phyloP scores from a whole-genome alignment of 2,329 filamentous ascomycete species.

The Neodidymelliopsis sp. region DNA sequence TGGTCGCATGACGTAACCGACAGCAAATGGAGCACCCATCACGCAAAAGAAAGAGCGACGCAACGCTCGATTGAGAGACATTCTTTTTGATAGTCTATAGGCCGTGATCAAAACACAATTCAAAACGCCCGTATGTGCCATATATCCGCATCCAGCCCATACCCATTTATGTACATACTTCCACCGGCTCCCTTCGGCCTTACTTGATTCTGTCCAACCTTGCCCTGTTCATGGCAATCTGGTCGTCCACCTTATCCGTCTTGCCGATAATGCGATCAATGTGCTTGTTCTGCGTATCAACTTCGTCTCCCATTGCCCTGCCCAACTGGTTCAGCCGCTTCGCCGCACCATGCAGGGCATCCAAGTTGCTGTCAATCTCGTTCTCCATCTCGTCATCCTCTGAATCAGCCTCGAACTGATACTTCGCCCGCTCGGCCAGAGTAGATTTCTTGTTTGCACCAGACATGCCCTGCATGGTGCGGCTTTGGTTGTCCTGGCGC shows the following conservation, averaged over 20 bases:
- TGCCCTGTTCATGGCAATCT: conserved; percentile 79
- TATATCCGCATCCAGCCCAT: not conserved
- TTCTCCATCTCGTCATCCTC: conserved; percentile 71
- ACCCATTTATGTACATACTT: not conserved
- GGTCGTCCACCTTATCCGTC: conserved; percentile 81
- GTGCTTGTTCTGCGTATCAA: conserved; percentile 78
- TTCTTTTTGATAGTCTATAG: not conserved
- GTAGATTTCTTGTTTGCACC: conserved; percentile 28
- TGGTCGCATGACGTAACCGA: too few species aligned
- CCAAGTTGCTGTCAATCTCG: conserved; percentile 52
- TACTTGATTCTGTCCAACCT: conserved; percentile 70
- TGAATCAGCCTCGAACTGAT: conserved; percentile 44
- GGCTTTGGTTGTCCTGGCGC: conserved; percentile 33
- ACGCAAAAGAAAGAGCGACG: too few species aligned
- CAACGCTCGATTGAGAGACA: not conserved
- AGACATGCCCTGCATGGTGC: conserved; percentile 22
- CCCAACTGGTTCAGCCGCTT: conserved; percentile 76
- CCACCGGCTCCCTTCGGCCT: not conserved
- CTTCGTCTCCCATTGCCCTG: conserved; percentile 75
- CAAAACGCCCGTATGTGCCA: not conserved
- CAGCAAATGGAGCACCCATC: too few species aligned
- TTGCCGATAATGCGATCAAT: conserved; percentile 81
- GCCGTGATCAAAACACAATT: not conserved
- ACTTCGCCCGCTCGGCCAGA: conserved; percentile 45
- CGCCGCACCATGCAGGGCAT: conserved; percentile 67